Conservation (phyloP, 1,284 basidiomycete species). For the Melampsora americana region DNA sequence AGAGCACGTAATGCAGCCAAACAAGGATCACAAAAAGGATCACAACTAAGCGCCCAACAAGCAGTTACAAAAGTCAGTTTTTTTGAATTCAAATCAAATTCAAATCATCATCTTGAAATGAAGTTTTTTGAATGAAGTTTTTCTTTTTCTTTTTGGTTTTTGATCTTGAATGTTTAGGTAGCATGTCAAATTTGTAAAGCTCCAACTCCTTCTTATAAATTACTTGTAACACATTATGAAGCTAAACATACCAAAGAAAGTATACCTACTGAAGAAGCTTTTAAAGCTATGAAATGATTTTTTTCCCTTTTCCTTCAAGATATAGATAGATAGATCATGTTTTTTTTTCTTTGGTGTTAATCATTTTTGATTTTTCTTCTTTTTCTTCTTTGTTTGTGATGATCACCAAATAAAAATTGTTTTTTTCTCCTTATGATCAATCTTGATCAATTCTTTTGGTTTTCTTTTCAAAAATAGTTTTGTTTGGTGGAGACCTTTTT, state of each 20-base stretch:
- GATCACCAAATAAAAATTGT: no score
- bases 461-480: no score
- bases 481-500: no score
- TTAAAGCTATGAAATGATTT: slow-evolving; percentile 17
- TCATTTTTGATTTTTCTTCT: no score
- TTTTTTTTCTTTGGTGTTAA: no score
- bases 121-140: no score
- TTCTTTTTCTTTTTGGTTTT: no score
- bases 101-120: neutral
- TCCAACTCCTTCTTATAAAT: slow-evolving; percentile 30
- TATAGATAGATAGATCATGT: no score
- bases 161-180: neutral
- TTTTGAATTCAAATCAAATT: neutral
- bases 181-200: slow-evolving; percentile 36
- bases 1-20: slow-evolving; percentile 30
- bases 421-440: no score
- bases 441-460: no score
- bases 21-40: slow-evolving; percentile 25
- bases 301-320: neutral
- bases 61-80: slow-evolving; percentile 31
- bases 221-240: slow-evolving; percentile 22
- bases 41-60: slow-evolving; percentile 21
- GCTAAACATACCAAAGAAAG: slow-evolving; percentile 36
- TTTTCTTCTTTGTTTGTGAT: no score
- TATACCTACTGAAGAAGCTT: slow-evolving; percentile 13